These are phyloP conservation scores for Penicillium palitans DNA, from an alignment of 2,329 filamentous ascomycete genomes.

Conservation along the genomic window DNA sequence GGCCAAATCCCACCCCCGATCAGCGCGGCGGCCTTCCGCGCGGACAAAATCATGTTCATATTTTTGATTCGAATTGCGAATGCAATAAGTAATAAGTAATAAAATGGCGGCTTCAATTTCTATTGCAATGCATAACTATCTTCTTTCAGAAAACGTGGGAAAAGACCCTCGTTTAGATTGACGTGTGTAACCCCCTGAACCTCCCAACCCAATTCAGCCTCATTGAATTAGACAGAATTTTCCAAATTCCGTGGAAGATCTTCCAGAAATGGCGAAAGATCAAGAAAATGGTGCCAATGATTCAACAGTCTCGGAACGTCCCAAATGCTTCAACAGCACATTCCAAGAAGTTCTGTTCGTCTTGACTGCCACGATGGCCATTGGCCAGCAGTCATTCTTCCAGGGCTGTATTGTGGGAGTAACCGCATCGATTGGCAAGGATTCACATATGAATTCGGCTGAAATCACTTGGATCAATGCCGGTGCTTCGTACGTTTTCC, in stretches of 20 bases:
- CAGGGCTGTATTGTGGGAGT: constrained; percentile 62
- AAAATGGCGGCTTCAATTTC: not conserved
- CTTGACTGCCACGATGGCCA: constrained; percentile 65
- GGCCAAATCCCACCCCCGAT: not conserved
- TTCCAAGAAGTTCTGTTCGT: constrained; percentile 66
- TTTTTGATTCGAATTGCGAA: not conserved
- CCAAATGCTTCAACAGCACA: constrained; percentile 58
- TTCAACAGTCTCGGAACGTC: constrained; percentile 10
- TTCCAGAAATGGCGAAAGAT: constrained; percentile 1
- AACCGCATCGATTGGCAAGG: constrained; percentile 59
- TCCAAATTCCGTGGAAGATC: not conserved
- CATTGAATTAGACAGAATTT: not conserved
- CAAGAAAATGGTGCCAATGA: constrained; percentile 20
- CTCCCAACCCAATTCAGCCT: not conserved
- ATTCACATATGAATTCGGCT: constrained; percentile 63
- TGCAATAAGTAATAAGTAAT: not conserved
- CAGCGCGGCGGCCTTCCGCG: not conserved
- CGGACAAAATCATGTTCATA: constrained; percentile 11
- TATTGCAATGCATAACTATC: not conserved
- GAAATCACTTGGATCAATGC: constrained; percentile 69
- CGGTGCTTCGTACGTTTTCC: constrained; percentile 52
- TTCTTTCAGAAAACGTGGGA: not conserved
- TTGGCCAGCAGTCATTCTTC: constrained; percentile 62
- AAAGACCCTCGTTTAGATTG: not conserved
- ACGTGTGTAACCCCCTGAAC: not conserved